These are phyloP conservation scores for Candida pseudoglaebosa DNA, from an alignment of 805 yeast genomes.

Conservation along the genomic window DNA sequence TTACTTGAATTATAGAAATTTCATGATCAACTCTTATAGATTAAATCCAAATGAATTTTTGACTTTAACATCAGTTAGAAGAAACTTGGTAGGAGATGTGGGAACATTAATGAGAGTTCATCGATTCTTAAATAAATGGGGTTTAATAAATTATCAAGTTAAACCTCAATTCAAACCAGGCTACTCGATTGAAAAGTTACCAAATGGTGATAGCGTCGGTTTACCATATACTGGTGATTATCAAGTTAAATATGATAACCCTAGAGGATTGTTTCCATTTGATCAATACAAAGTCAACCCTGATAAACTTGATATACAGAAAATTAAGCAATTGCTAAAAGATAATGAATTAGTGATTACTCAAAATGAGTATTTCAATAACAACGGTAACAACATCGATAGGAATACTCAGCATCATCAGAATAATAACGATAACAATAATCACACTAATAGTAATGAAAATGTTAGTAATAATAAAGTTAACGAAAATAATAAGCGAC, in stretches of 20 bases:
- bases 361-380: not conserved
- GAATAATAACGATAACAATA: constrained; percentile 3
- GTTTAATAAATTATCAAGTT: constrained; percentile 88
- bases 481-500: constrained; percentile 7
- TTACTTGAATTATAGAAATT: constrained; percentile 78
- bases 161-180: constrained; percentile 72
- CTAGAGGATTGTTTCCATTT: constrained; percentile 89
- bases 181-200: constrained; percentile 48
- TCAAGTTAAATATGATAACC: constrained; percentile 78
- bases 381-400: constrained; percentile 5
- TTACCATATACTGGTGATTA: constrained; percentile 77
- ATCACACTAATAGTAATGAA: not conserved
- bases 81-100: constrained; percentile 88
- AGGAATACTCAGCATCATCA: not conserved
- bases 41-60: constrained; percentile 86
- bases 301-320: constrained; percentile 42
- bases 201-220: constrained; percentile 39
- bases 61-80: constrained; percentile 85
- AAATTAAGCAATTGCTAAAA: constrained; percentile 25
- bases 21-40: constrained; percentile 83
- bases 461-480: constrained; percentile 5
- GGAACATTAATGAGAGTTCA: constrained; percentile 84
- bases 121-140: constrained; percentile 85
- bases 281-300: constrained; percentile 71
- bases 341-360: constrained; percentile 10